Evolutionary conservation across 108 stramenopile genomes (phyloP).

Genomic region (Conticribra weissflogii): DNA sequence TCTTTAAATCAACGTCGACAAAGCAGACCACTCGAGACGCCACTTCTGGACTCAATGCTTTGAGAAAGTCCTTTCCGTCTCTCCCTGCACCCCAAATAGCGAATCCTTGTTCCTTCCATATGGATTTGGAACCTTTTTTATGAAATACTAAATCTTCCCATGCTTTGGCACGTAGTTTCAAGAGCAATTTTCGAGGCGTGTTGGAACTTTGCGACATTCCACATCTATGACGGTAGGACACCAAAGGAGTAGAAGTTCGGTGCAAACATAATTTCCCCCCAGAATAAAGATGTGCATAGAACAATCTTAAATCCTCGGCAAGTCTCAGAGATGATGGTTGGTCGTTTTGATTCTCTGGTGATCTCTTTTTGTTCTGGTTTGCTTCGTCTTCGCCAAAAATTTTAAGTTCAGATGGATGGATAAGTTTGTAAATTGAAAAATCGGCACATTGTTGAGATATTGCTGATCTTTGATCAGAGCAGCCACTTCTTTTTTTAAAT

Average conservation of each 20-base stretch:
- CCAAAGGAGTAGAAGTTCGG: conserved; percentile 58
- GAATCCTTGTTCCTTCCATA: conserved; percentile 52
- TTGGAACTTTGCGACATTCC: conserved; percentile 77
- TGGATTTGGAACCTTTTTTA: conserved; percentile 3
- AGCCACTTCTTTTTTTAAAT: too few species aligned
- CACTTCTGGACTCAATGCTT: conserved; percentile 60
- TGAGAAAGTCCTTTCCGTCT: conserved; percentile 91
- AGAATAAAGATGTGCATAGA: conserved; percentile 75
- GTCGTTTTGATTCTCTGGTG: too few species aligned
- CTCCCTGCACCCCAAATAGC: conserved; percentile 85
- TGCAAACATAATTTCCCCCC: conserved; percentile 60
- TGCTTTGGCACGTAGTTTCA: conserved; percentile 72
- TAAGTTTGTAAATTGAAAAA: conserved; percentile 46
- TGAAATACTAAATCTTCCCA: conserved; percentile 67
- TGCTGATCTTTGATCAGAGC: too few species aligned
- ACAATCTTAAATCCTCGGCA: conserved; percentile 90
- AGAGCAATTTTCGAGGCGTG: conserved; percentile 79
- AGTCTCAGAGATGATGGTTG: conserved; percentile 58
- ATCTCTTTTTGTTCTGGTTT: too few species aligned
- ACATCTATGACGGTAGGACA: conserved; percentile 81
- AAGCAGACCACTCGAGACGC: conserved; percentile 70
- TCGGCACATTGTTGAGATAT: too few species aligned
- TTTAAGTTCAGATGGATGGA: conserved; percentile 48
- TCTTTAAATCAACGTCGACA: conserved; percentile 87
- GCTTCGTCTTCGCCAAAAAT: too few species aligned